Evolutionary conservation across 2,329 filamentous ascomycete genomes (phyloP).

Genomic region (Sclerotinia subarctica): DNA sequence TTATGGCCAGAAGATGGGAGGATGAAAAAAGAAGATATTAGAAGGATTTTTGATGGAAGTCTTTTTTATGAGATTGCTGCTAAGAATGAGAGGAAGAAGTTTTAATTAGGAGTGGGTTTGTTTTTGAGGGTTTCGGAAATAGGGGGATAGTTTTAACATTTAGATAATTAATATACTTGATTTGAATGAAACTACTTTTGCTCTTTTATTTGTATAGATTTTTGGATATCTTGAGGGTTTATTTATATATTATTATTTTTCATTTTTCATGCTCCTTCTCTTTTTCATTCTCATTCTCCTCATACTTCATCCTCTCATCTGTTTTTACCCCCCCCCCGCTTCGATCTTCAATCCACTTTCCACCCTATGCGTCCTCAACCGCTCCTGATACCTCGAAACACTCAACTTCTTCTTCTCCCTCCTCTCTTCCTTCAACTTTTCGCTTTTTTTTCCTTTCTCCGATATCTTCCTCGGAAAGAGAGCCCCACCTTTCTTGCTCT

Average conservation of each 20-base stretch:
- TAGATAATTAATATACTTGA: neutral
- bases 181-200: neutral
- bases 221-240: no score
- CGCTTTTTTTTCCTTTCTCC: neutral
- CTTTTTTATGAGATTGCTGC: conserved; percentile 47
- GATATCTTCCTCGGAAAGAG: no score
- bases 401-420: neutral
- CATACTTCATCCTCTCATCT: neutral
- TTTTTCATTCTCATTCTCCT: neutral
- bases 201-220: neutral
- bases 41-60: conserved; percentile 52
- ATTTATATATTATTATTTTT: neutral
- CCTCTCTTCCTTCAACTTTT: neutral
- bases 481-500: no score
- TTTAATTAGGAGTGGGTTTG: neutral
- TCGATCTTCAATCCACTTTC: neutral
- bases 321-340: neutral
- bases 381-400: neutral
- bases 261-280: neutral
- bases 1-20: conserved; percentile 54
- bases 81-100: conserved; percentile 25
- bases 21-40: conserved; percentile 56
- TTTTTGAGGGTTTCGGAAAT: neutral
- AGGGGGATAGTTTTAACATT: neutral
- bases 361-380: neutral